Evolutionary conservation across 2,329 filamentous ascomycete species (phyloP), one percentile per base, ranked within the genome.

Genomic region (Colletotrichum noveboracense): DNA sequence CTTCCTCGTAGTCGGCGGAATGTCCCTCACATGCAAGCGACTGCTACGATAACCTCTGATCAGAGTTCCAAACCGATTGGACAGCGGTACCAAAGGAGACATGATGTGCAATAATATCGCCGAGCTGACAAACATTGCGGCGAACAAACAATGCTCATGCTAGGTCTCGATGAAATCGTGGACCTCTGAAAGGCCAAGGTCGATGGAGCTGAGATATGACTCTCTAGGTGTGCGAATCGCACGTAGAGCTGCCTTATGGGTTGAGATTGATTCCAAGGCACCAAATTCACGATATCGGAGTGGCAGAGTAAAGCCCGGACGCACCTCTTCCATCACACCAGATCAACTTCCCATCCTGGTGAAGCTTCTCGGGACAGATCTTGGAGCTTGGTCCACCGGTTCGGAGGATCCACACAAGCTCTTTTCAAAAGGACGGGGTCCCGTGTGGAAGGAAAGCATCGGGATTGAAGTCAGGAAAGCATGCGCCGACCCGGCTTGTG

Each of bases 301-400:
- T 21, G n/a, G 43, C 6, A 52, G n/a, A 52, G n/a, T 21, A 4
- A 24, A 21, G n/a, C n/a, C 43, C 43, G 0, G 24, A 52, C 24
- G 16, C 34, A 48, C 28, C 18, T 66, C 36, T 26, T 66, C 1
- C 36, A 48, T 66, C 32, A 7, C 34, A 64, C 38, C 36, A 66
- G 62, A 66, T 48, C n/a, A 38, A 28, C 62, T 38, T 48, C 26
- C 56, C 18, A 70, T 62, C 32, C 60, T 21, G 28, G 43, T 24
- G 70, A 34, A 61, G 43, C 34, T 66, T 64, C 62, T 38, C 34
- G n/a, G 38, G 34, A 43, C 56, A 55, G 55, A 43, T 24, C 6
- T 24, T 64, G 72, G 58, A 75, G 74, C 74, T 69, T 68, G 70
- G 70, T 73, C 74, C 70, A 69, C 34, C 48, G 18, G 70, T 74